These are phyloP conservation scores for Annulohypoxylon stygium DNA, from an alignment of 495 filamentous ascomycete genomes.

Conservation along the genomic window DNA sequence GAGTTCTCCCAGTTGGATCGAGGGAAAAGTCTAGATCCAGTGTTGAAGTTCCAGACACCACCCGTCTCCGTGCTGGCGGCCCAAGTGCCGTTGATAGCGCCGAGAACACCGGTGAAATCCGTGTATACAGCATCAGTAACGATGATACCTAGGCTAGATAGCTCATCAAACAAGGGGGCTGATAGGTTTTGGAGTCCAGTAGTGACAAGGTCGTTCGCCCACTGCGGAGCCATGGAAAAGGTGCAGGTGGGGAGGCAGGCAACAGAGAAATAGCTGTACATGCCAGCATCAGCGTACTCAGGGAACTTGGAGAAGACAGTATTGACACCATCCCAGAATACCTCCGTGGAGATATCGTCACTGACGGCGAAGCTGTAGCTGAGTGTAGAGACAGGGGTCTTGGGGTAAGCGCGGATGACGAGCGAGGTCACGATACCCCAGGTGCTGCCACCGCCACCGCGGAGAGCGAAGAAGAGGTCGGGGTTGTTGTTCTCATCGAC, in stretches of 20 bases:
- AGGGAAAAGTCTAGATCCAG: slow-evolving; percentile 57
- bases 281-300: slow-evolving; percentile 59
- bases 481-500: slow-evolving; percentile 58
- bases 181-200: slow-evolving; percentile 50
- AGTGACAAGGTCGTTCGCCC: slow-evolving; percentile 47
- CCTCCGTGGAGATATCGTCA: slow-evolving; percentile 54
- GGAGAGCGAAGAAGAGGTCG: slow-evolving; percentile 67
- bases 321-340: slow-evolving; percentile 66
- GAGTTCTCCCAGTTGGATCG: slow-evolving; percentile 55
- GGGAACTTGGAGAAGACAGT: slow-evolving; percentile 61
- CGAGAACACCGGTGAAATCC: slow-evolving; percentile 34
- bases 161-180: slow-evolving; percentile 55
- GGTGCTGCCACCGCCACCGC: slow-evolving; percentile 66
- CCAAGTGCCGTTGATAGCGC: slow-evolving; percentile 39
- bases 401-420: slow-evolving; percentile 61
- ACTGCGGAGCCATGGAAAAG: slow-evolving; percentile 51
- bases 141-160: slow-evolving; percentile 52
- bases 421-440: slow-evolving; percentile 68
- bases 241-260: slow-evolving; percentile 30
- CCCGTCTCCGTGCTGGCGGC: slow-evolving; percentile 32
- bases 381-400: slow-evolving; percentile 57
- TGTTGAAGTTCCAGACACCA: slow-evolving; percentile 44
- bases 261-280: slow-evolving; percentile 64
- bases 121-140: slow-evolving; percentile 45
- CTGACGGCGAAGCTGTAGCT: slow-evolving; percentile 45